Base-by-base conservation (phyloP, 306 rosid species). In the Pyrus bretschneideri region DNA sequence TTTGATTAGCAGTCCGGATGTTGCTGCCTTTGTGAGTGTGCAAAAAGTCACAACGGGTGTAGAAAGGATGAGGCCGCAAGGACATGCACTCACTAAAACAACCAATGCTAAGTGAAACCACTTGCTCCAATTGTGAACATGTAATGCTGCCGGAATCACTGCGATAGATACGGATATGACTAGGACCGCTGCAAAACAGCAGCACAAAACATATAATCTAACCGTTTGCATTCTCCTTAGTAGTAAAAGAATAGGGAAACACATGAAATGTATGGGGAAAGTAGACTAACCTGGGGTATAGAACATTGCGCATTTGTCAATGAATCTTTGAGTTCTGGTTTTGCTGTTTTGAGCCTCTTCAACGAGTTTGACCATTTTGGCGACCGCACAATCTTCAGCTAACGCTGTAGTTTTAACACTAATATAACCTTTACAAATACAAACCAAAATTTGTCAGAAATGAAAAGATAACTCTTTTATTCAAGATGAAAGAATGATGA, bases 261-360 rank as follows among this genome's bases (percentile, higher is more conserved):
- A 6, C 3, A 27, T 57, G 30, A 61, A 61, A 13, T 14, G 27
- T 3, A 46, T 14, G 2, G 27, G 29, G 29, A 44, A 59, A 40
- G 54, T 70, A 40, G n/a, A 59, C 88, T 70, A 57, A 95, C 99
- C 91, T 64, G 99, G 99, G 66, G 99, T 96, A 76, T 96, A 96
- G 87, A 82, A 92, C 81, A 86, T 87, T 25, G 98, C 85, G 78
- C 90, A 96, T 55, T 91, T 84, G 82, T 96, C 99, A 35, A 96
- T 91, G 78, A 91, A 71, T 80, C 90, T 89, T 72, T 96, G 93
- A 60, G 92, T 88, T 55, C 76, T 81, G 62, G 98, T 77, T 83
- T 92, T 96, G 77, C 95, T 91, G 88, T 88, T 92, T 59, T 92
- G 97, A 44, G 99, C 99, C 79, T 91, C 98, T 88, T 96, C 98